Evolutionary conservation across 148 eudicot genomes (phyloP).

Genomic region (Polygonum aviculare): DNA sequence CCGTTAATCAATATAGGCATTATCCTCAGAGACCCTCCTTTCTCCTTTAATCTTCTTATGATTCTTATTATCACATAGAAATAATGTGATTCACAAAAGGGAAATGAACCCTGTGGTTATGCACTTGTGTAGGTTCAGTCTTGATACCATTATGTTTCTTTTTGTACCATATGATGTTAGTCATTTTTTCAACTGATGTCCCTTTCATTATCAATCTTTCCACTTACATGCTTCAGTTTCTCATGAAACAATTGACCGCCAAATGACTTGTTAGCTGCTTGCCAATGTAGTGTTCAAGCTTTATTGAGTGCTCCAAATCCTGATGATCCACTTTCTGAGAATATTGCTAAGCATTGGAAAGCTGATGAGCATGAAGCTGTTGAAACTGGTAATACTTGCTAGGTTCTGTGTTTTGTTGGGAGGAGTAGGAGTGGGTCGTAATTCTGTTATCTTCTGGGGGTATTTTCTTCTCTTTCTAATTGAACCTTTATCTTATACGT

Average conservation of each 20-base stretch:
- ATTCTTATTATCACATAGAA: not conserved
- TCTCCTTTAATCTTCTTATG: not conserved
- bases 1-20: not conserved
- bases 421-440: not conserved
- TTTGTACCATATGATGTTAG: not conserved
- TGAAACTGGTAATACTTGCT: constrained; percentile 58
- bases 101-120: not conserved
- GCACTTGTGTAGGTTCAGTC: not conserved
- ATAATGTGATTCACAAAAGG: not conserved
- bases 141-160: not conserved
- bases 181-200: not conserved
- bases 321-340: constrained; percentile 93
- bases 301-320: constrained; percentile 96
- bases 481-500: not conserved
- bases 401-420: not conserved
- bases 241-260: not conserved
- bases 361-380: constrained; percentile 80
- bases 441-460: not conserved
- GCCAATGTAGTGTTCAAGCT: constrained; percentile 68
- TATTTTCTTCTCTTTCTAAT: not conserved
- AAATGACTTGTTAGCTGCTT: constrained; percentile 7
- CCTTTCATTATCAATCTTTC: not conserved
- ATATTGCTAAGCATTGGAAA: constrained; percentile 98
- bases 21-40: not conserved
- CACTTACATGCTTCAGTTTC: not conserved